Percentiles rank a stretch among this genome's conserved stretches.
These are phyloP conservation scores for Sarocladium strictum DNA, from an alignment of 2,329 filamentous ascomycete species.

Conservation along the genomic window DNA sequence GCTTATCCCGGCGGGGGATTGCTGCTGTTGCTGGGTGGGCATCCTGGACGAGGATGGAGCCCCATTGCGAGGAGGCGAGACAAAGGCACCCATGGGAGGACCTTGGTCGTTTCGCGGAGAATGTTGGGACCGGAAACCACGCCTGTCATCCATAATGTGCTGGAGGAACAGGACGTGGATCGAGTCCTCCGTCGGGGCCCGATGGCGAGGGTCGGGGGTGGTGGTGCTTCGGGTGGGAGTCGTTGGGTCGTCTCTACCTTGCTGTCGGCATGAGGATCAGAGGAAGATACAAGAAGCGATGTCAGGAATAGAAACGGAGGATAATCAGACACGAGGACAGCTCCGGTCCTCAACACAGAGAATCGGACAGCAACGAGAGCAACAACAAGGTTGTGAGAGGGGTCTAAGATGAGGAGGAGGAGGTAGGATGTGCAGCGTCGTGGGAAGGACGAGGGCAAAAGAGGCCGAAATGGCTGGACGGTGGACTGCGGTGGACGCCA, in stretches of 20 bases:
- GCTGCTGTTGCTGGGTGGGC: slow-evolving; percentile 52
- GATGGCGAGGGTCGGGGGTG: not conserved
- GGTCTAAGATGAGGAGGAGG: slow-evolving; percentile 5
- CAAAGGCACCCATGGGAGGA: slow-evolving; percentile 43
- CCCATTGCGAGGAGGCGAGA: slow-evolving; percentile 67
- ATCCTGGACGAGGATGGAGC: slow-evolving; percentile 21
- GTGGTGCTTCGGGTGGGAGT: not conserved
- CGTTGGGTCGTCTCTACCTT: slow-evolving; percentile 1
- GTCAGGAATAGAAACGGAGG: not conserved
- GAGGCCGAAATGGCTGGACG: not conserved
- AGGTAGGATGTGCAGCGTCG: not conserved
- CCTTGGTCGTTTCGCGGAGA: slow-evolving; percentile 65
- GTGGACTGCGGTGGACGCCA: not conserved
- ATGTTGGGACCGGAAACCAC: slow-evolving; percentile 65
- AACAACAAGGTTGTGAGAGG: slow-evolving; percentile 1
- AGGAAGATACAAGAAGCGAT: not conserved
- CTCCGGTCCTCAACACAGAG: not conserved
- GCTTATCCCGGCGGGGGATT: slow-evolving; percentile 33
- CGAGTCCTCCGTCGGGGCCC: no score
- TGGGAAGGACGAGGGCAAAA: slow-evolving; percentile 7
- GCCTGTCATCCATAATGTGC: slow-evolving; percentile 6
- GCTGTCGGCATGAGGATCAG: slow-evolving; percentile 1
- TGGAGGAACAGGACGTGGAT: not conserved
- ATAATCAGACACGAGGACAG: slow-evolving; percentile 9
- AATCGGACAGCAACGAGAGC: slow-evolving; percentile 4